Conservation (phyloP, 768 basidiomycete species). For the Rhodotorula sphaerocarpa region DNA sequence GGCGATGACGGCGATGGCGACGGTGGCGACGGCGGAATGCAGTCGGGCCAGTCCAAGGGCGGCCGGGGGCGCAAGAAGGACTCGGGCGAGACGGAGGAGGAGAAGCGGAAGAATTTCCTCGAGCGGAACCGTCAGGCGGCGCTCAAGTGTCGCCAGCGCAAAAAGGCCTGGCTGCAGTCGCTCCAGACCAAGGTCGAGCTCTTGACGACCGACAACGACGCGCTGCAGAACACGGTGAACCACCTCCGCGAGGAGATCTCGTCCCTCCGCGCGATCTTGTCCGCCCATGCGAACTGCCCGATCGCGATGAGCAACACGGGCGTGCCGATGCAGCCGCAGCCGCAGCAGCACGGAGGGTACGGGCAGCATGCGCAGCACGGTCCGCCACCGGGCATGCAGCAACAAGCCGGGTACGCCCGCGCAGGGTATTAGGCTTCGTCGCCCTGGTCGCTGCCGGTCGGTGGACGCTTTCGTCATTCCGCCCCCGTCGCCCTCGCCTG, state of each 20-base stretch:
- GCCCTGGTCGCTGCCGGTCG: neutral
- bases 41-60: conserved; percentile 10
- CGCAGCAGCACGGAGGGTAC: neutral
- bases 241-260: conserved; percentile 86
- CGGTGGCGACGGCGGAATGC: conserved; percentile 7
- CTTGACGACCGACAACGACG: conserved; percentile 87
- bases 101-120: conserved; percentile 91
- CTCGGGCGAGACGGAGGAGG: conserved; percentile 93
- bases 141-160: conserved; percentile 95
- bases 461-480: neutral
- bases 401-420: neutral
- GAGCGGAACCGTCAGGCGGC: conserved; percentile 98
- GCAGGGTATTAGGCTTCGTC: neutral
- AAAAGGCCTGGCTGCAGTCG: conserved; percentile 92
- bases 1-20: conserved; percentile 6
- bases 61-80: conserved; percentile 49
- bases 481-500: too few relatives aligned
- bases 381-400: neutral
- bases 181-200: conserved; percentile 90
- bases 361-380: neutral
- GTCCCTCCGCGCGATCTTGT: conserved; percentile 52
- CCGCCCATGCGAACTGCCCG: conserved; percentile 47
- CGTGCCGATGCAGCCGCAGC: neutral
- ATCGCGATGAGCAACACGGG: conserved; percentile 21
- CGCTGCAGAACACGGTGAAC: conserved; percentile 74